These are phyloP conservation scores for Apiospora malaysiana DNA, from an alignment of 2,329 filamentous ascomycete genomes.

Conservation along the genomic window DNA sequence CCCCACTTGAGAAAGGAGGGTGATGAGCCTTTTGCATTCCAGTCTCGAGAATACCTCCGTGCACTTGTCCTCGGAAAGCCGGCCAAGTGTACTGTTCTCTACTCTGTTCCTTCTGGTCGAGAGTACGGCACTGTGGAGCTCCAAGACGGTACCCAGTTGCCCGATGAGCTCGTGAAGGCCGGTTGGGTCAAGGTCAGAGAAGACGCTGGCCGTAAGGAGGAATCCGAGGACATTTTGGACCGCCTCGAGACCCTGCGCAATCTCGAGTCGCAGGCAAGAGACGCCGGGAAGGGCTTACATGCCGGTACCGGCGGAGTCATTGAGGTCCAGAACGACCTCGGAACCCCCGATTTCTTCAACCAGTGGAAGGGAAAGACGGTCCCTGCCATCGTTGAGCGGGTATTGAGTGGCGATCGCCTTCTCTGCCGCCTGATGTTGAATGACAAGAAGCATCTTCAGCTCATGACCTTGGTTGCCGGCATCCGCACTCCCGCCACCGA, in stretches of 20 bases:
- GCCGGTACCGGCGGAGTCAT: slow-evolving; percentile 69
- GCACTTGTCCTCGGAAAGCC: slow-evolving; percentile 84
- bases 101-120: slow-evolving; percentile 84
- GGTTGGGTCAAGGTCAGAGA: slow-evolving; percentile 95
- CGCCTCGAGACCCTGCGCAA: slow-evolving; percentile 79
- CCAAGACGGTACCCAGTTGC: slow-evolving; percentile 76
- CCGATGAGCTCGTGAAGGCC: slow-evolving; percentile 82
- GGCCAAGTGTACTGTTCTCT: slow-evolving; percentile 83
- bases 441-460: slow-evolving; percentile 85
- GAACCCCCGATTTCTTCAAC: slow-evolving; percentile 79
- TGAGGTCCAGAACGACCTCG: slow-evolving; percentile 81
- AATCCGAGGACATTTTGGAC: slow-evolving; percentile 74
- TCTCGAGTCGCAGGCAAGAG: slow-evolving; percentile 78
- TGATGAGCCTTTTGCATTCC: slow-evolving; percentile 91
- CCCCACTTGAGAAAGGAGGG: slow-evolving; percentile 87
- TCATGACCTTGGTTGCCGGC: slow-evolving; percentile 87
- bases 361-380: slow-evolving; percentile 85
- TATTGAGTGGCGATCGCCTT: slow-evolving; percentile 89
- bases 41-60: slow-evolving; percentile 92
- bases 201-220: slow-evolving; percentile 90
- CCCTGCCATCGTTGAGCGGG: slow-evolving; percentile 86
- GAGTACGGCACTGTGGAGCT: slow-evolving; percentile 87
- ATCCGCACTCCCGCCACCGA: slow-evolving; percentile 90
- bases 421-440: slow-evolving; percentile 82
- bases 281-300: slow-evolving; percentile 84